Base-by-base conservation (phyloP, 352 stramenopile species). In the Pythium angustatum region DNA sequence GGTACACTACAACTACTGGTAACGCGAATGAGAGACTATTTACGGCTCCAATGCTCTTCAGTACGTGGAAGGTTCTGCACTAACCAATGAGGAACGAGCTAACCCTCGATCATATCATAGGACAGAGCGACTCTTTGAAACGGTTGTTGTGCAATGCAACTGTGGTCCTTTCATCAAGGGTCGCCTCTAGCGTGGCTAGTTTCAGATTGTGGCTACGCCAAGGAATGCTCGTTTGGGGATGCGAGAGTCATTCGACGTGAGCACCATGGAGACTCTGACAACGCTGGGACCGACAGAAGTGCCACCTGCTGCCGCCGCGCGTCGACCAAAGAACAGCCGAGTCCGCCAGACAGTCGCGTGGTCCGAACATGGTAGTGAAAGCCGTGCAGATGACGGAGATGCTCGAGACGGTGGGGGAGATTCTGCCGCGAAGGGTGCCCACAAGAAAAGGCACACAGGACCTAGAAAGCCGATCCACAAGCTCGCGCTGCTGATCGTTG, bases 1-100 rank as follows among this genome's bases (percentile, higher is more conserved):
- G 58, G 61, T 68, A 68, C 61, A 68, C 51, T 68, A 57, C 51
- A 58, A 64, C 57, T 30, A 62, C 41, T 15, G 61, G 58, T 71
- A 71, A 67, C 43, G 33, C 51, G 54, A 69, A 68, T 58, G 47
- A 68, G 33, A 64, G 38, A 50, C 24, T 62, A n/a, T n/a, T n/a
- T n/a, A n/a, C n/a, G n/a, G n/a, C n/a, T n/a, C n/a, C n/a, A n/a
- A n/a, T n/a, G n/a, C n/a, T n/a, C n/a, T n/a, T n/a, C n/a, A n/a
- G n/a, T n/a, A n/a, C n/a, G n/a, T n/a, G n/a, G n/a, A n/a, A n/a
- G n/a, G n/a, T n/a, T n/a, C n/a, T n/a, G n/a, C n/a, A n/a, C n/a
- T n/a, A n/a, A n/a, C n/a, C n/a, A n/a, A n/a, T n/a, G n/a, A 27
- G 5, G 19, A 27, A n/a, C 19, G n/a, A 28, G n/a, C 40, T 47